A percentile compares a stretch with the other conserved stretches of the same genome.
Conservation (phyloP, 2,329 filamentous ascomycete species). For the Trichoderma sp. region DNA sequence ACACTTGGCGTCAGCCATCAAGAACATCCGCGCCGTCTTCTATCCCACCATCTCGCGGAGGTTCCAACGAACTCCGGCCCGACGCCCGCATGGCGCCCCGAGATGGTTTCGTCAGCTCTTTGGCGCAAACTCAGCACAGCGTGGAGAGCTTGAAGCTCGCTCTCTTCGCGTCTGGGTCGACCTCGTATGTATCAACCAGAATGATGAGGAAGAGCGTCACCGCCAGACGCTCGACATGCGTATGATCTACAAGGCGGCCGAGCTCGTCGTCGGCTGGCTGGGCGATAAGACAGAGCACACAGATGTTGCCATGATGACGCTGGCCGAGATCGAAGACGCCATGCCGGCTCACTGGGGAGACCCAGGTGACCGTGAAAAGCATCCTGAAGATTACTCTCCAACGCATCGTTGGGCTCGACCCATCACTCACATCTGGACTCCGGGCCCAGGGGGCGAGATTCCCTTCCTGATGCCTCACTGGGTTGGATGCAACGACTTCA, state of each 20-base stretch:
- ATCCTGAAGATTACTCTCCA: constrained; percentile 6
- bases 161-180: constrained; percentile 25
- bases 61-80: constrained; percentile 11
- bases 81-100: constrained; percentile 6
- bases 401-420: not conserved
- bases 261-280: constrained; percentile 25
- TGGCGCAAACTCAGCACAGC: not conserved
- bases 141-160: constrained; percentile 7
- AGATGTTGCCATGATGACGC: not conserved
- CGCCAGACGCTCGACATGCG: constrained; percentile 26
- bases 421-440: not conserved
- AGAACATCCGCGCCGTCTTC: constrained; percentile 18
- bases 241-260: constrained; percentile 22
- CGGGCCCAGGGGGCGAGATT: not conserved
- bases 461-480: constrained; percentile 11
- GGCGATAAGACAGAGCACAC: constrained; percentile 14
- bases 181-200: constrained; percentile 27
- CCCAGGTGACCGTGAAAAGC: constrained; percentile 7
- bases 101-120: constrained; percentile 15
- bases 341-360: constrained; percentile 12
- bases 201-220: constrained; percentile 17
- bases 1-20: constrained; percentile 1
- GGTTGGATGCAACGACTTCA: constrained; percentile 6
- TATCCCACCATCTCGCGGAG: constrained; percentile 13
- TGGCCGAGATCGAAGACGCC: constrained; percentile 7